These are phyloP conservation scores for Physcia stellaris DNA, from an alignment of 495 filamentous ascomycete species.

Conservation along the genomic window DNA sequence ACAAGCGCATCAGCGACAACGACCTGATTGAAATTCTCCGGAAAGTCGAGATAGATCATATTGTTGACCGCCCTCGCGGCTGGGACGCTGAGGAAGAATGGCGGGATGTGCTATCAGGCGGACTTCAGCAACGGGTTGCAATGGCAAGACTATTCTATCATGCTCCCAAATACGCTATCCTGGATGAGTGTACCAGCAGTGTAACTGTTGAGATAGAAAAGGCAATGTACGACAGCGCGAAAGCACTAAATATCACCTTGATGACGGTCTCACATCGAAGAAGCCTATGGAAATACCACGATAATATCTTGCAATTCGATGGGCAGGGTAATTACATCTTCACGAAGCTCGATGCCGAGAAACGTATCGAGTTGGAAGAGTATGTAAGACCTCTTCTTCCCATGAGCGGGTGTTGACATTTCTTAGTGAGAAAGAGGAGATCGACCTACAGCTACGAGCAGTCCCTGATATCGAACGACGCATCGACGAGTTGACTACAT, in stretches of 20 bases:
- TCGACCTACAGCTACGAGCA: slow-evolving; percentile 68
- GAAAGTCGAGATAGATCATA: slow-evolving; percentile 64
- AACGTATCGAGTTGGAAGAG: slow-evolving; percentile 75
- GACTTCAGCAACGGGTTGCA: slow-evolving; percentile 91
- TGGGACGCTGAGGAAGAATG: slow-evolving; percentile 97
- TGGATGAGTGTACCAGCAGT: slow-evolving; percentile 91
- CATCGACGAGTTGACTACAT: slow-evolving; percentile 57
- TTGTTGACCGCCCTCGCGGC: slow-evolving; percentile 70
- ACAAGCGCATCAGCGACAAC: slow-evolving; percentile 67
- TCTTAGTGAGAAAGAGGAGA: slow-evolving; percentile 75
- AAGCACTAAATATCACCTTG: slow-evolving; percentile 75
- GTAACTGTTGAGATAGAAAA: slow-evolving; percentile 90
- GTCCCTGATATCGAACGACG: slow-evolving; percentile 80
- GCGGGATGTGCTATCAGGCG: slow-evolving; percentile 79
- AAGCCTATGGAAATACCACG: slow-evolving; percentile 94
- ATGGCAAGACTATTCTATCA: slow-evolving; percentile 98
- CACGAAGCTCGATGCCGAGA: slow-evolving; percentile 80
- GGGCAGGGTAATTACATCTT: slow-evolving; percentile 87
- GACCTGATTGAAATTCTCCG: slow-evolving; percentile 66
- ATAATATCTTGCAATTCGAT: slow-evolving; percentile 88
- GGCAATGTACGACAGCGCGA: slow-evolving; percentile 93
- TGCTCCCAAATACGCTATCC: slow-evolving; percentile 72
- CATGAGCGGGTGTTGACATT: not conserved
- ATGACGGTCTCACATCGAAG: slow-evolving; percentile 91
- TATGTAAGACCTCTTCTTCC: slow-evolving; percentile 24